Evolutionary conservation across 2,329 filamentous ascomycete species (phyloP).

Genomic region (Lasiodiplodia citricola): DNA sequence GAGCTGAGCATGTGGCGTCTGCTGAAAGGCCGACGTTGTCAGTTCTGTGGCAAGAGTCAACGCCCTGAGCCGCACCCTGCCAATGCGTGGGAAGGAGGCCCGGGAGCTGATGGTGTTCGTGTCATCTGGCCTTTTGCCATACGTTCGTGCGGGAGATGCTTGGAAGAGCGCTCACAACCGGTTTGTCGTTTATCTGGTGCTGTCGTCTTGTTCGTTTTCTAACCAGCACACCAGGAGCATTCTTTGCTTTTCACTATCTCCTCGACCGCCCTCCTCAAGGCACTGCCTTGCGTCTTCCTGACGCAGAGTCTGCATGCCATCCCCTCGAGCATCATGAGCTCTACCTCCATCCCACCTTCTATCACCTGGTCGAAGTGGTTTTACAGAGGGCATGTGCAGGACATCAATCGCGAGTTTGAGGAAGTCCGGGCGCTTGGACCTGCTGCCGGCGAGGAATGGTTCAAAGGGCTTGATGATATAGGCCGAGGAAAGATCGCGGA

Average conservation of each 20-base stretch:
- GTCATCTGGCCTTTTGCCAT: conserved; percentile 75
- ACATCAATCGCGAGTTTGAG: conserved; percentile 66
- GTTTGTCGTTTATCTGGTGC: conserved; percentile 52
- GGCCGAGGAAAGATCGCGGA: conserved; percentile 67
- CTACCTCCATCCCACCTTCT: conserved; percentile 50
- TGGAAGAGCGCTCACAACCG: conserved; percentile 66
- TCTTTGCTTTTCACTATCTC: conserved; percentile 69
- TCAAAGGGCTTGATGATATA: conserved; percentile 71
- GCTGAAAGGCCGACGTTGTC: conserved; percentile 66
- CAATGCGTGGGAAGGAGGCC: conserved; percentile 64
- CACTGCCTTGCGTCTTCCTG: conserved; percentile 71
- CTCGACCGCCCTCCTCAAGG: conserved; percentile 64
- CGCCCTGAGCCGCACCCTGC: conserved; percentile 32
- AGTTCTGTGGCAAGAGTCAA: conserved; percentile 65
- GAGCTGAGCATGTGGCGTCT: conserved; percentile 81
- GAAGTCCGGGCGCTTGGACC: conserved; percentile 69
- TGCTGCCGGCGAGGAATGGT: conserved; percentile 76
- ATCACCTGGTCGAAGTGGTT: conserved; percentile 69
- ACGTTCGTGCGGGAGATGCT: conserved; percentile 69
- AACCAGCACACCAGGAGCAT: conserved; percentile 62
- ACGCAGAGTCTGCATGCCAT: conserved; percentile 67
- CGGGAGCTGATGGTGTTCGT: conserved; percentile 64
- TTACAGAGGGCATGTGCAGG: conserved; percentile 65
- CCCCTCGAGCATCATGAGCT: conserved; percentile 60
- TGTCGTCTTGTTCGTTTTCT: conserved; percentile 33